Evolutionary conservation across 176 grass and related monocot genomes (phyloP), one percentile per base, ranked within the genome.

Genomic region (Zea mays): DNA sequence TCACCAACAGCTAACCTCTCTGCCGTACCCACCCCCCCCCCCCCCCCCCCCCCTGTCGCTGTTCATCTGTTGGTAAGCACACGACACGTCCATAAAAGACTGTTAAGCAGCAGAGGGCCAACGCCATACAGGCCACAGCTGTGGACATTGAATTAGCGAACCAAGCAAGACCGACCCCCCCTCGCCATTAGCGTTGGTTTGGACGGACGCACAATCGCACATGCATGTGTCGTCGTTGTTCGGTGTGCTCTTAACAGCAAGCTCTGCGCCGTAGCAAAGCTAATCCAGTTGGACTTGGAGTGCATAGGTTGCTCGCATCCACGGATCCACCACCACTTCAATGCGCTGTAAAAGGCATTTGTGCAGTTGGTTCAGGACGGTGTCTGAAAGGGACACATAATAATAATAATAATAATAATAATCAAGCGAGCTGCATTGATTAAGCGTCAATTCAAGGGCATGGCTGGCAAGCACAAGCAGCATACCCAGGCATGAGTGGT

Each of bases 51-150:
- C 27, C 0, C 10, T 80, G 55, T 75, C 76, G 57, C 44, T 75
- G 56, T 75, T 88, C 19, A 74, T 75, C 17, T 56, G 62, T 41
- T 65, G 76, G 81, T 83, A 75, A 67, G 67, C 67, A 20, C 5
- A 48, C 27, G 27, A 2, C 67, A 55, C 40, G 7, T 10, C 39
- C 63, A 75, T 79, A 75, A 74, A 74, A 56, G 64, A 39, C 12
- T 70, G 21, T 67, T 74, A 79, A 73, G 50, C 67, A 70, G 27
- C 27, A 27, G 27, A 27, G 46, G 64, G 73, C 73, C 73, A 87
- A 41, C 68, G 21, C 75, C 45, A 61, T 21, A 62, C 61, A 54
- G 65, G 14, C 46, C 61, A 61, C 39, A 69, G 61, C 56, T 71
- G 65, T 71, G 55, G 40, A 54, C 64, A 76, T 49, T 65, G 68